Percentiles rank a stretch among this genome's conserved stretches.
Evolutionary conservation across 768 basidiomycete genomes (phyloP).

Genomic region (Chalciporus piperatus): DNA sequence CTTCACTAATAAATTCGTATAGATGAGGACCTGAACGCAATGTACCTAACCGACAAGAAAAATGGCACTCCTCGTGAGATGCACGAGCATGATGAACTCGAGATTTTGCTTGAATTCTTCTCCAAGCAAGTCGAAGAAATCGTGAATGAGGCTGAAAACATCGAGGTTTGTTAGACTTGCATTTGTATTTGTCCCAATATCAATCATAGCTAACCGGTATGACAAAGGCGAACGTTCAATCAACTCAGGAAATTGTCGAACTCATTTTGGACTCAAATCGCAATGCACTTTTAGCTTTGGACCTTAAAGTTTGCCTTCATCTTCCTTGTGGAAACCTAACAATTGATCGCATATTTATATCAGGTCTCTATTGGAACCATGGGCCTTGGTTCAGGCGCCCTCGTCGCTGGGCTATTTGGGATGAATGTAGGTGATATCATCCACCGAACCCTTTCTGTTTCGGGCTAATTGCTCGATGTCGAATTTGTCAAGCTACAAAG

Average conservation of each 20-base stretch:
- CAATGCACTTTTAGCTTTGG: slow-evolving; percentile 86
- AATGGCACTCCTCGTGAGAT: slow-evolving; percentile 54
- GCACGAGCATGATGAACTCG: slow-evolving; percentile 89
- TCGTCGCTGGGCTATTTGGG: slow-evolving; percentile 89
- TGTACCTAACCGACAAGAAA: slow-evolving; percentile 91
- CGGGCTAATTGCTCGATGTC: slow-evolving; percentile 21
- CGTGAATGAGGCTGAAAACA: slow-evolving; percentile 88
- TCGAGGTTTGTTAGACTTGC: slow-evolving; percentile 51
- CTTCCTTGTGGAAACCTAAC: background rate
- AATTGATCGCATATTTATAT: slow-evolving; percentile 1
- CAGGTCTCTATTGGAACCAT: slow-evolving; percentile 93
- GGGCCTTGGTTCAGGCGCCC: slow-evolving; percentile 86
- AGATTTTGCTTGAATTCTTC: slow-evolving; percentile 91
- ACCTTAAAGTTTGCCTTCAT: slow-evolving; percentile 63
- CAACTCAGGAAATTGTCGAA: slow-evolving; percentile 97
- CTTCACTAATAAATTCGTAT: slow-evolving; percentile 5
- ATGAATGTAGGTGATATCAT: slow-evolving; percentile 79
- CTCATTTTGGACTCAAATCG: slow-evolving; percentile 95
- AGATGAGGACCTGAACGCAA: slow-evolving; percentile 94
- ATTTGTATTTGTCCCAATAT: background rate
- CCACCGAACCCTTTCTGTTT: slow-evolving; percentile 17
- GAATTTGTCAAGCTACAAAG: slow-evolving; percentile 58
- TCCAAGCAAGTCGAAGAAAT: slow-evolving; percentile 97
- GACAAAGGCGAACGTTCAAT: slow-evolving; percentile 78
- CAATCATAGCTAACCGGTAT: slow-evolving; percentile 3